phyloP scores from a whole-genome alignment of 495 filamentous ascomycete species.

The Annulohypoxylon moriforme region DNA sequence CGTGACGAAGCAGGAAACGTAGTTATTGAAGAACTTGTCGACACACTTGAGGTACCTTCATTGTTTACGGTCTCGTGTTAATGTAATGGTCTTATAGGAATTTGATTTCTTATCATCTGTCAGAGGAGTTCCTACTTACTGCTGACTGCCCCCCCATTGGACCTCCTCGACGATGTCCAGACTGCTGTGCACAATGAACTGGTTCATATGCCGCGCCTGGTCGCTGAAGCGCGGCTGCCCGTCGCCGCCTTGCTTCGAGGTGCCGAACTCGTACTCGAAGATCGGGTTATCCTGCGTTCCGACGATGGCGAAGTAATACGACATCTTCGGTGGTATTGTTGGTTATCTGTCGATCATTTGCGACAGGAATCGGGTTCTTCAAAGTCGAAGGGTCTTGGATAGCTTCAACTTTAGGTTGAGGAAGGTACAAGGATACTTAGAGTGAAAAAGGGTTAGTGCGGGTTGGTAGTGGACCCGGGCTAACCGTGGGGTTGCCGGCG shows the following conservation, averaged over 20 bases:
- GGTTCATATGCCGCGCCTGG: conserved; percentile 91
- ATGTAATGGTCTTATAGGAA: not conserved
- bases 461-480: not conserved
- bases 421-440: conserved; percentile 13
- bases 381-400: not conserved
- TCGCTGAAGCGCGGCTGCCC: conserved; percentile 87
- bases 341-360: conserved; percentile 50
- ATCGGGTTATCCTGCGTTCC: conserved; percentile 93
- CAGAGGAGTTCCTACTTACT: conserved; percentile 61
- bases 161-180: conserved; percentile 95
- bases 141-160: conserved; percentile 85
- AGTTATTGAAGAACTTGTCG: conserved; percentile 90
- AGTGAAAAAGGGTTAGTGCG: not conserved
- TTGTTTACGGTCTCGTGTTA: not conserved
- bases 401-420: conserved; percentile 7
- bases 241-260: conserved; percentile 92
- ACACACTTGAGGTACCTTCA: conserved; percentile 92
- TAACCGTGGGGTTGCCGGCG: not conserved
- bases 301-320: conserved; percentile 96
- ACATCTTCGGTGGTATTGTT: conserved; percentile 67
- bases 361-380: not conserved
- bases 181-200: conserved; percentile 93
- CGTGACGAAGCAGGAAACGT: conserved; percentile 92
- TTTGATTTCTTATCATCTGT: not conserved
- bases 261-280: conserved; percentile 96